Evolutionary conservation across 1,139 yeast species (phyloP), one percentile per base, ranked within the genome.

Genomic region (Taiozyma sp.): DNA sequence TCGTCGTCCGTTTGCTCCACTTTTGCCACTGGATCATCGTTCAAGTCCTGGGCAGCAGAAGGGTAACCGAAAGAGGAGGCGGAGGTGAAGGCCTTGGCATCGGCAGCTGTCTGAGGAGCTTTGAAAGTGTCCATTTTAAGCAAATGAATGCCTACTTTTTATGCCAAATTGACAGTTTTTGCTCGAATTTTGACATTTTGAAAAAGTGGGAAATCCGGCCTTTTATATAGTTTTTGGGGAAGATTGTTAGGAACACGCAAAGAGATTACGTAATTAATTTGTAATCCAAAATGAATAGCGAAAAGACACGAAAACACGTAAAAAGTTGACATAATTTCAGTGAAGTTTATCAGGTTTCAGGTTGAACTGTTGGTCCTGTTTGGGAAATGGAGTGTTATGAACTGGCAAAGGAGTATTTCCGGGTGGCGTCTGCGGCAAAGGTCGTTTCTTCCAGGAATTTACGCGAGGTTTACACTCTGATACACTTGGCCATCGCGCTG

Each of bases 1-100:
- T 83, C 86, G 48, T 79, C 84, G 42, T 79, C 85, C 11, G 49
- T 59, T 4, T 43, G 35, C 8, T 44, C 37, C 7, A 40, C 9
- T 26, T 29, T 32, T 4, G 32, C 5, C 24, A 29, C 4, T 9
- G 29, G 7, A 40, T 48, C 51, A 49, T 59, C 50, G 39, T 49
- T 35, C 32, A 62, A 51, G 43, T 62, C 65, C 47, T 60, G 63
- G 2, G 52, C 44, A 1, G 64, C 64, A 2, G 64, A 47, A 8
- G 65, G 65, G 40, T 62, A 62, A 1, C 59, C 65, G 39, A 62
- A 56, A 14, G 62, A 61, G 45, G 51, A 53, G 2, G 61, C 50
- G 0, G 63, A 48, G 2, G 65, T 62, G 51, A 62, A 62, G 9
- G 59, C 53, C 48, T 61, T 60, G 29, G 64, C 65, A 45, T 62